Percentiles rank a stretch among this genome's conserved stretches.
Conservation (phyloP, 1,284 basidiomycete genomes). For the Cystobasidium sp. region DNA sequence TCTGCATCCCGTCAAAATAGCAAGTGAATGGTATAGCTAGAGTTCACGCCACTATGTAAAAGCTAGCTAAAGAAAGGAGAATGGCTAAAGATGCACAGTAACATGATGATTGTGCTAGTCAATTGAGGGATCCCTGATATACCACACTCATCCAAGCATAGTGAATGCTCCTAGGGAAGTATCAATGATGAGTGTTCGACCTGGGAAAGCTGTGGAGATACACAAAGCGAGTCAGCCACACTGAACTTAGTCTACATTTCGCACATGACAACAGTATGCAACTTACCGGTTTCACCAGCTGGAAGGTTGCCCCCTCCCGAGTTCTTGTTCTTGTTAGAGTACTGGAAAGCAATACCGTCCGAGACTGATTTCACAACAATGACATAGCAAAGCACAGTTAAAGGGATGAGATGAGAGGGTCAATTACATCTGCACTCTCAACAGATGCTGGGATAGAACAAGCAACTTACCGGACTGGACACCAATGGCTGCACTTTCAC, state of each 20-base stretch:
- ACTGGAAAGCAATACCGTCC: constrained; percentile 14
- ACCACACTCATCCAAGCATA: neutral
- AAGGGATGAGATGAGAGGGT: neutral
- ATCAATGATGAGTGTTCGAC: constrained; percentile 22
- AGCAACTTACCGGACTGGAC: constrained; percentile 10
- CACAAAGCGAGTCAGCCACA: neutral
- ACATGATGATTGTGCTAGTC: too few species aligned
- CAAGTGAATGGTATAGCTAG: too few species aligned
- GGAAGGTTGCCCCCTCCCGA: neutral
- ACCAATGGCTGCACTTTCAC: constrained; percentile 24
- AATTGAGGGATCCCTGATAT: too few species aligned
- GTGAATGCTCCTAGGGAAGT: neutral
- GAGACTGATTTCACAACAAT: neutral
- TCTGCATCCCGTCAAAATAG: too few species aligned
- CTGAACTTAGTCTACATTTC: neutral
- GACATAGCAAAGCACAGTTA: neutral
- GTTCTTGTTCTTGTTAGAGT: constrained; percentile 23
- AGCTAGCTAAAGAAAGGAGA: too few species aligned
- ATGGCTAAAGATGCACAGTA: too few species aligned
- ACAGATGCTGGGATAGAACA: neutral
- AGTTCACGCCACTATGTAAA: too few species aligned
- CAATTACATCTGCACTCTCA: neutral
- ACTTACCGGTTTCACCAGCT: neutral
- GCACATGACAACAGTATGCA: neutral
- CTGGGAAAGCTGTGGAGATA: neutral